phyloP scores from a whole-genome alignment of 208 protist species.

The Leishmania tarentolae region DNA sequence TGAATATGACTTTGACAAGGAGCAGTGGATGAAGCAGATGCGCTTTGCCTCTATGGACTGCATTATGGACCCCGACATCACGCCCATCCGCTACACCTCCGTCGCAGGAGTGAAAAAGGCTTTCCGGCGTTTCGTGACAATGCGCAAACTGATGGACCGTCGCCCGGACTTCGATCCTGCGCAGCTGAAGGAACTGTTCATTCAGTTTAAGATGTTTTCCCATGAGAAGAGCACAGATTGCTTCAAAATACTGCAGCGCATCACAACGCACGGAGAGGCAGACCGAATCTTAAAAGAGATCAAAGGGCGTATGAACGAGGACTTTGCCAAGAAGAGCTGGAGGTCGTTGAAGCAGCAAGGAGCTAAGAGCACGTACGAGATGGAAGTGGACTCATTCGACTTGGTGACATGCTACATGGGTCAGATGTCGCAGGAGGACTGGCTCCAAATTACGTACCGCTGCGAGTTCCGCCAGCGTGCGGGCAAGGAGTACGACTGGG shows the following conservation, averaged over 20 bases:
- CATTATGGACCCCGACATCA: slow-evolving; percentile 91
- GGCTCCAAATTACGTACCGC: slow-evolving; percentile 89
- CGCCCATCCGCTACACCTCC: slow-evolving; percentile 82
- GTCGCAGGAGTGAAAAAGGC: slow-evolving; percentile 68
- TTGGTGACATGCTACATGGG: slow-evolving; percentile 91
- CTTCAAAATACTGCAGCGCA: slow-evolving; percentile 70
- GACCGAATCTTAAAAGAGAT: slow-evolving; percentile 86
- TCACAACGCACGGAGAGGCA: slow-evolving; percentile 90
- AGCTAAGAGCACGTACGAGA: slow-evolving; percentile 71
- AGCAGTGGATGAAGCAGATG: slow-evolving; percentile 94
- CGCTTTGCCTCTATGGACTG: slow-evolving; percentile 92
- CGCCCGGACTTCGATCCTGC: slow-evolving; percentile 80
- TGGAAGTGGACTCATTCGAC: slow-evolving; percentile 85
- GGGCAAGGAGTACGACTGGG: slow-evolving; percentile 64
- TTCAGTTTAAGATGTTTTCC: slow-evolving; percentile 72
- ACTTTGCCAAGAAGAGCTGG: slow-evolving; percentile 90
- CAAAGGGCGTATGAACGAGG: slow-evolving; percentile 72
- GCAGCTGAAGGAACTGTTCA: slow-evolving; percentile 73
- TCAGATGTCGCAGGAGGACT: slow-evolving; percentile 90
- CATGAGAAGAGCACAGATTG: slow-evolving; percentile 63
- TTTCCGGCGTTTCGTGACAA: slow-evolving; percentile 85
- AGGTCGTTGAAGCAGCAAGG: slow-evolving; percentile 77
- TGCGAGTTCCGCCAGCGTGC: slow-evolving; percentile 82
- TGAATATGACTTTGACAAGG: slow-evolving; percentile 93
- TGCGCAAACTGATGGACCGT: slow-evolving; percentile 86